phyloP scores from a whole-genome alignment of 768 basidiomycete species.

The Hebeloma cylindrosporum region DNA sequence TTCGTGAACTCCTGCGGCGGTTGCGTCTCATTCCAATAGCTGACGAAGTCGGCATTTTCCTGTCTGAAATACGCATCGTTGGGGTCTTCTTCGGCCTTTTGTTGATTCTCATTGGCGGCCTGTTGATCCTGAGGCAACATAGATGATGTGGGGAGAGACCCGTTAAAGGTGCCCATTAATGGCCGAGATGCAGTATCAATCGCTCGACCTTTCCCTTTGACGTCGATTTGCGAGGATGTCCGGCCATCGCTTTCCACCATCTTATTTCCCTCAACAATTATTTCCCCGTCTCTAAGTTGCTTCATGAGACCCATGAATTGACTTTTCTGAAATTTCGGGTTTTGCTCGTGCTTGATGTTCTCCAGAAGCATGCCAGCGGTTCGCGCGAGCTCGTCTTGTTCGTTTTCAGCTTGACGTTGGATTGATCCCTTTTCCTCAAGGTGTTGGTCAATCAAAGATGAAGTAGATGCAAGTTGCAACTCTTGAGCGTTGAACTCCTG shows the following conservation, averaged over 20 bases:
- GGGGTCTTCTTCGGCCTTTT: constrained; percentile 35
- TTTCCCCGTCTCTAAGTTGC: constrained; percentile 75
- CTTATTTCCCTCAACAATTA: constrained; percentile 75
- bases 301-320: constrained; percentile 85
- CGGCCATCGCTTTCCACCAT: constrained; percentile 60
- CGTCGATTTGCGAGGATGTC: constrained; percentile 33
- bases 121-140: constrained; percentile 1
- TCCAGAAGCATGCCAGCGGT: constrained; percentile 79
- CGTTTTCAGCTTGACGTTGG: constrained; percentile 24
- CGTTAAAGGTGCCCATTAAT: constrained; percentile 8
- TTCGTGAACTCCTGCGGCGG: constrained; percentile 15
- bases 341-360: constrained; percentile 70
- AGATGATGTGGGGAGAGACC: constrained; percentile 4
- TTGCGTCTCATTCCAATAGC: constrained; percentile 54
- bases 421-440: constrained; percentile 21
- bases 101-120: constrained; percentile 5
- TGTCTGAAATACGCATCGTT: constrained; percentile 70
- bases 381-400: constrained; percentile 72
- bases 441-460: constrained; percentile 21
- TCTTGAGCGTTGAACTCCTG: constrained; percentile 64
- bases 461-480: constrained; percentile 30
- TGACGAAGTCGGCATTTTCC: constrained; percentile 67
- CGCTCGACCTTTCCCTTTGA: constrained; percentile 72
- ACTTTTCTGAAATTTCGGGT: constrained; percentile 84
- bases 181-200: constrained; percentile 20